Conservation (phyloP, 345 rosid species). For the Eucalyptus victrix region DNA sequence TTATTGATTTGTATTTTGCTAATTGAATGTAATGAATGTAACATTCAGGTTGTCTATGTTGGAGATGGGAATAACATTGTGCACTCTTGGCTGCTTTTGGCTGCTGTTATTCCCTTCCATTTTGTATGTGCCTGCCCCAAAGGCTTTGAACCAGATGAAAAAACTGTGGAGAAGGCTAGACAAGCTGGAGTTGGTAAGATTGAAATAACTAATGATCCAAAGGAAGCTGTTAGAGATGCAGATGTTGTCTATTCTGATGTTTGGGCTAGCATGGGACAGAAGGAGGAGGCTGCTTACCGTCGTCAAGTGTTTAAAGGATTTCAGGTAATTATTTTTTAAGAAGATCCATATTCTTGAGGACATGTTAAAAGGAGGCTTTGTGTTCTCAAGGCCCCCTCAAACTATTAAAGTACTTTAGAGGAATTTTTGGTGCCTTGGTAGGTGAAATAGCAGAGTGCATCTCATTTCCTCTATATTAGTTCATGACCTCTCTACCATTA, state of each 20-base stretch:
- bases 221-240: constrained; percentile 79
- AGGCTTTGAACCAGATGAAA: constrained; percentile 81
- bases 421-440: background rate
- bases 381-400: background rate
- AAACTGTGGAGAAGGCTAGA: constrained; percentile 63
- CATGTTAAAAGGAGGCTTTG: background rate
- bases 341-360: background rate
- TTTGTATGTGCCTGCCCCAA: constrained; percentile 89
- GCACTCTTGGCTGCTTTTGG: constrained; percentile 89
- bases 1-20: background rate
- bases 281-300: constrained; percentile 86
- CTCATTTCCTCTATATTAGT: background rate
- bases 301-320: constrained; percentile 78
- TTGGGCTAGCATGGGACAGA: constrained; percentile 99
- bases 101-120: constrained; percentile 90
- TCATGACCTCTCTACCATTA: background rate
- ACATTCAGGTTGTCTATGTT: constrained; percentile 81
- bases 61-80: constrained; percentile 97
- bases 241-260: constrained; percentile 99
- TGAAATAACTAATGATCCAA: constrained; percentile 77
- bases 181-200: constrained; percentile 80
- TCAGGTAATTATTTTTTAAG: constrained; percentile 35
- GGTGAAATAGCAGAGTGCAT: background rate
- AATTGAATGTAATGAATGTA: background rate
- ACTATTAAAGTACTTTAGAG: background rate